These are phyloP conservation scores for Botrytis paeoniae DNA, from an alignment of 2,329 filamentous ascomycete species.

Conservation along the genomic window DNA sequence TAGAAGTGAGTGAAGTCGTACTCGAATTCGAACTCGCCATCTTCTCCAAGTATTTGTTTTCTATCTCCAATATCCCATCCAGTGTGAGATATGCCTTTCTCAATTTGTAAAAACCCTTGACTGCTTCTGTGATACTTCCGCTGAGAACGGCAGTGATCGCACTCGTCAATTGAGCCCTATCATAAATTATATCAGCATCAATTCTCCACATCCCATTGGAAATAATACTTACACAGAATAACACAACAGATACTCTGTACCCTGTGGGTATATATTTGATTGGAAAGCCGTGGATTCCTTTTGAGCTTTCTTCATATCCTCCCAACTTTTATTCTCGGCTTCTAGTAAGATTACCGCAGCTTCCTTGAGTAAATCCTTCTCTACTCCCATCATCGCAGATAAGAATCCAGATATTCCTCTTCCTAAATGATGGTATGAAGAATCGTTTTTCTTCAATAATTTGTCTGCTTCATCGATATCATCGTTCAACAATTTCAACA, in stretches of 20 bases:
- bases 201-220: slow-evolving; percentile 9
- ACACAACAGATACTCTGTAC: slow-evolving; percentile 82
- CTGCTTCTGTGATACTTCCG: slow-evolving; percentile 85
- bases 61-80: slow-evolving; percentile 73
- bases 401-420: slow-evolving; percentile 81
- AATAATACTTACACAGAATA: slow-evolving; percentile 52
- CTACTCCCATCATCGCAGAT: slow-evolving; percentile 81
- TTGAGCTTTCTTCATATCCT: slow-evolving; percentile 72
- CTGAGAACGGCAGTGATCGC: slow-evolving; percentile 87
- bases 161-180: slow-evolving; percentile 77
- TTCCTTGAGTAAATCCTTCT: slow-evolving; percentile 86
- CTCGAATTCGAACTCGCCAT: slow-evolving; percentile 25
- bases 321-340: slow-evolving; percentile 73
- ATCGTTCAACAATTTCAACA: slow-evolving; percentile 78
- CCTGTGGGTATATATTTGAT: slow-evolving; percentile 66
- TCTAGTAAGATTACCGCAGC: slow-evolving; percentile 69
- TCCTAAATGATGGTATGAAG: slow-evolving; percentile 86
- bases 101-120: slow-evolving; percentile 90
- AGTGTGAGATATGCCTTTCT: slow-evolving; percentile 84
- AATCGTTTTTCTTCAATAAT: slow-evolving; percentile 67
- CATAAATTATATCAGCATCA: slow-evolving; percentile 5
- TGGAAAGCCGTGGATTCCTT: slow-evolving; percentile 58
- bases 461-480: slow-evolving; percentile 82
- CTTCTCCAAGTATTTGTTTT: slow-evolving; percentile 54
- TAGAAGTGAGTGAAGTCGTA: slow-evolving; percentile 22